These are phyloP conservation scores for Picochlorum sp. DNA, from an alignment of 139 green algal species.

Conservation along the genomic window DNA sequence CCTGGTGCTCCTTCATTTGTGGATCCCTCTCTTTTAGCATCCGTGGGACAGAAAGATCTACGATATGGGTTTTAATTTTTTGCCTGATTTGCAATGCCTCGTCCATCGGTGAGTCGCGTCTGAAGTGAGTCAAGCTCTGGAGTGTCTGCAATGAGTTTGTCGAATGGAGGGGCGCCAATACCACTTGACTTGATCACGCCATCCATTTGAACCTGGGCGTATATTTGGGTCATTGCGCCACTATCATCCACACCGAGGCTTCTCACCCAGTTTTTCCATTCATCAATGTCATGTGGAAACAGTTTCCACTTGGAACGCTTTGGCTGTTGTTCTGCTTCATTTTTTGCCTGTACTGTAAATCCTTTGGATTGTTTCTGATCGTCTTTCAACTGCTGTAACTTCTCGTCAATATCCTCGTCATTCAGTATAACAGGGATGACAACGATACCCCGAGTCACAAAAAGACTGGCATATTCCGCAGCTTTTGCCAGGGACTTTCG, in stretches of 20 bases:
- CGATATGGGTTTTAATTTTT: slow-evolving; percentile 25
- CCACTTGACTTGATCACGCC: slow-evolving; percentile 72
- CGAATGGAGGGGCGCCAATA: slow-evolving; percentile 64
- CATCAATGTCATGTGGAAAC: slow-evolving; percentile 27
- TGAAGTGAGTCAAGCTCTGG: slow-evolving; percentile 55
- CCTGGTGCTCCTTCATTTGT: slow-evolving; percentile 2
- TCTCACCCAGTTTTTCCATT: slow-evolving; percentile 73
- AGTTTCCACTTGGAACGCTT: slow-evolving; percentile 44
- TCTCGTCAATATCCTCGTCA: slow-evolving; percentile 43
- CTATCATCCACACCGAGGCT: slow-evolving; percentile 7
- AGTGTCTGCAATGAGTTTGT: slow-evolving; percentile 67
- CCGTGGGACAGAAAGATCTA: slow-evolving; percentile 30
- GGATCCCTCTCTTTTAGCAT: slow-evolving; percentile 15
- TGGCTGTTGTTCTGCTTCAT: slow-evolving; percentile 17
- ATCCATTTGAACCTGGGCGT: slow-evolving; percentile 76
- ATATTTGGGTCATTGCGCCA: slow-evolving; percentile 32
- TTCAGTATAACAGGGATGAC: slow-evolving; percentile 32
- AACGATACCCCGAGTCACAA: slow-evolving; percentile 67
- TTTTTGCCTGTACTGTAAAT: slow-evolving; percentile 31
- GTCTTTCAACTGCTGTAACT: slow-evolving; percentile 49
- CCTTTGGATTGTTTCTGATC: slow-evolving; percentile 35
- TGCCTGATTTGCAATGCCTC: background rate
- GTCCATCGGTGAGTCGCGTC: slow-evolving; percentile 53
- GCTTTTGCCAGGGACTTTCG: slow-evolving; percentile 41
- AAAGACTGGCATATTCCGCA: slow-evolving; percentile 33